These are phyloP conservation scores for Nitzschia sp. DNA, from an alignment of 108 stramenopile species.

Conservation along the genomic window DNA sequence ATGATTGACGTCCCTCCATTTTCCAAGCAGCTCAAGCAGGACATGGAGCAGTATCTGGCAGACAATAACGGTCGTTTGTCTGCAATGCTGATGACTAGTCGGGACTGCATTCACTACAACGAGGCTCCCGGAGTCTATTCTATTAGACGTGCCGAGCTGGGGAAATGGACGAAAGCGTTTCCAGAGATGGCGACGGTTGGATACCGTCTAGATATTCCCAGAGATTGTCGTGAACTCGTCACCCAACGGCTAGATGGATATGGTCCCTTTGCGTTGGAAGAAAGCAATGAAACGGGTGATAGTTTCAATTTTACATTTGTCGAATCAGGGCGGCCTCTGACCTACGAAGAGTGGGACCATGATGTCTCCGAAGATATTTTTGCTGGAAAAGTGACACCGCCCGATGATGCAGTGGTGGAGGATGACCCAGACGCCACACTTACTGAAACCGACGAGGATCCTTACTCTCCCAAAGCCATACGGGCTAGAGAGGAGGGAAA, in stretches of 20 bases:
- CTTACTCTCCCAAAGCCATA: conserved; percentile 69
- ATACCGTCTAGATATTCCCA: conserved; percentile 75
- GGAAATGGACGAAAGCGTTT: conserved; percentile 67
- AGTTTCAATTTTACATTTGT: conserved; percentile 37
- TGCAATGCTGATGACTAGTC: conserved; percentile 72
- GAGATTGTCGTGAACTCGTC: conserved; percentile 70
- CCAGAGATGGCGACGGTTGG: conserved; percentile 53
- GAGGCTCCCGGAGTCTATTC: conserved; percentile 64
- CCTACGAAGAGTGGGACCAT: conserved; percentile 67
- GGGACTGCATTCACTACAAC: conserved; percentile 75
- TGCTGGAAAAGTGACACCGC: conserved; percentile 20
- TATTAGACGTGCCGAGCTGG: conserved; percentile 56
- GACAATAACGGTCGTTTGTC: conserved; percentile 40
- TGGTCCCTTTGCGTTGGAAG: conserved; percentile 75
- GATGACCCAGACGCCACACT: conserved; percentile 27
- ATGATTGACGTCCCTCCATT: conserved; percentile 87
- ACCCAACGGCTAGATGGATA: conserved; percentile 81
- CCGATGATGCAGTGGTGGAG: conserved; percentile 5
- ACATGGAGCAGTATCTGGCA: conserved; percentile 72
- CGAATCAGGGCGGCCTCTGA: conserved; percentile 68
- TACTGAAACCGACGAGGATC: neutral
- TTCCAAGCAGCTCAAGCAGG: conserved; percentile 56
- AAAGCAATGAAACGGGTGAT: neutral
- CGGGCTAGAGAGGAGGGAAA: conserved; percentile 65
- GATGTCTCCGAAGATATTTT: conserved; percentile 46